phyloP scores from a whole-genome alignment of 345 rosid species.

The Populus pruinosa region DNA sequence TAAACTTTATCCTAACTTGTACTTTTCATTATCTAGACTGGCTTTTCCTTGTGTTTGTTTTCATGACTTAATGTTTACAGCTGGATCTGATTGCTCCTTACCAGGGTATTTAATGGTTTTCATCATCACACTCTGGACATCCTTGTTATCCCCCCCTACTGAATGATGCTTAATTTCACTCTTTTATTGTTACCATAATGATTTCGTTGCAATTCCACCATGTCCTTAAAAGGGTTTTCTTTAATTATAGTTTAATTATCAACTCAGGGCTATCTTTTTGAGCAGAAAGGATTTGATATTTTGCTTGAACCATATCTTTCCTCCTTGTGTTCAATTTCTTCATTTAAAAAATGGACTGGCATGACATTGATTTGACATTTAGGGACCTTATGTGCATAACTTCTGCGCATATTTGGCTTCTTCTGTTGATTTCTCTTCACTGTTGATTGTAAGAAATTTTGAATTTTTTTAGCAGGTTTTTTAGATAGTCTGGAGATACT shows the following conservation, averaged over 20 bases:
- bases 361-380: background rate
- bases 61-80: too few relatives aligned
- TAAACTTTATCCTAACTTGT: too few relatives aligned
- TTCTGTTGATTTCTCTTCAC: background rate
- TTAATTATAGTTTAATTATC: background rate
- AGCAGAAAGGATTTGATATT: background rate
- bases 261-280: background rate
- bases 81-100: too few relatives aligned
- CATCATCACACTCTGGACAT: too few relatives aligned
- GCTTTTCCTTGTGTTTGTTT: too few relatives aligned
- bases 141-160: too few relatives aligned
- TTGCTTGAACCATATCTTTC: too few relatives aligned
- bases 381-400: background rate
- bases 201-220: background rate
- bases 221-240: background rate
- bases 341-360: background rate
- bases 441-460: too few relatives aligned
- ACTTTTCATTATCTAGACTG: too few relatives aligned
- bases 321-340: background rate
- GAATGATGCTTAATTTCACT: too few relatives aligned
- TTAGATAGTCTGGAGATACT: background rate
- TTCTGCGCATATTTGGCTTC: background rate
- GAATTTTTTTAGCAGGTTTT: background rate
- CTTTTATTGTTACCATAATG: background rate
- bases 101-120: too few relatives aligned